Base-by-base conservation (phyloP, 306 rosid genomes). In the Dicorynia guianensis region DNA sequence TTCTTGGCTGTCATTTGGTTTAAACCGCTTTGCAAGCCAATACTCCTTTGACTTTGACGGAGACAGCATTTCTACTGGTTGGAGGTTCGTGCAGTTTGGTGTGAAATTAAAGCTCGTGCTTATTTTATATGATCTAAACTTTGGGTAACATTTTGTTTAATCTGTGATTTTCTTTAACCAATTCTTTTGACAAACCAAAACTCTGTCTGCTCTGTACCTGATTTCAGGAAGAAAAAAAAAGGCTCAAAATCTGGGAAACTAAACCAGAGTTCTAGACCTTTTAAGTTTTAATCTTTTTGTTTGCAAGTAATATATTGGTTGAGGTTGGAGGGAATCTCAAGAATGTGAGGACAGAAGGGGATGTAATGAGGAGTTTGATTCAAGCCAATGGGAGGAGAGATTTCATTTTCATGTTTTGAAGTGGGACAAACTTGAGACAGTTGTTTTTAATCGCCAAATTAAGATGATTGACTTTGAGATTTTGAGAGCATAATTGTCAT, bases 1-100 rank as follows among this genome's bases (percentile, higher is more conserved):
- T 70, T 84, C 39, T 71, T 80, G 76, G 80, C 78, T 83, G 87
- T 83, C 85, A 33, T 36, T 80, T 56, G 42, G 77, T 63, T 46
- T n/a, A n/a, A n/a, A n/a, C n/a, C n/a, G n/a, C n/a, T n/a, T n/a
- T 75, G 68, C 66, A 6, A 9, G 71, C 63, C 38, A 20, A 49
- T 65, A 17, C 69, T 69, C 63, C 57, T 65, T 69, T 76, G 65
- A 80, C 86, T 84, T 80, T 15, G 8, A 76, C 35, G 49, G 35
- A 70, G 35, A 9, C 8, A 38, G n/a, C 11, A 8, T 40, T 72
- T 72, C 53, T 49, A 54, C 49, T 19, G n/a, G 15, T 34, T 30
- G 15, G 14, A 13, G 61, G 36, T 72, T 71, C 78, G 50, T 35
- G 15, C 54, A 52, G 10, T 56, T 63, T 54, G 9, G 10, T 10